Conservation (phyloP, 192 early-diverging fungal species). For the Paraglomus brasilianum region DNA sequence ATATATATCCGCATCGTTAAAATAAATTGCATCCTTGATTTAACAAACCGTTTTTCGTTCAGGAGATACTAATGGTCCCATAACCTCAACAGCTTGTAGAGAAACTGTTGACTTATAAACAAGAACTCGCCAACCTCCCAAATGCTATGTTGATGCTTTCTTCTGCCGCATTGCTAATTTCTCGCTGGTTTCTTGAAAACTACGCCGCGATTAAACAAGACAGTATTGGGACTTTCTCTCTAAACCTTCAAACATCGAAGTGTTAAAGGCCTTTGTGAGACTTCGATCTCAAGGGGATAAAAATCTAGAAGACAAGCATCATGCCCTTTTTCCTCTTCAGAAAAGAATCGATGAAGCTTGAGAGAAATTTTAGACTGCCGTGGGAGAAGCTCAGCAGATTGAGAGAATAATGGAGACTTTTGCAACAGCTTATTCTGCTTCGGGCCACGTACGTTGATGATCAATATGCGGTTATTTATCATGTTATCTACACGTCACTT, state of each 20-base stretch:
- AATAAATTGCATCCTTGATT: too few species aligned
- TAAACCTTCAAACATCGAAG: constrained; percentile 78
- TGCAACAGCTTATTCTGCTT: constrained; percentile 76
- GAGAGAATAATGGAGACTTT: constrained; percentile 93
- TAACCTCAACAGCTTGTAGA: constrained; percentile 89
- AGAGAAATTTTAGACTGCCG: constrained; percentile 93
- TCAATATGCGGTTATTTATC: too few species aligned
- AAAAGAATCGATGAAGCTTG: constrained; percentile 94
- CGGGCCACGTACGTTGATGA: constrained; percentile 34
- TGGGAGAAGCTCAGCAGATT: constrained; percentile 99
- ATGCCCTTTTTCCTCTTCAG: constrained; percentile 39
- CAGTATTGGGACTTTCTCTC: constrained; percentile 84
- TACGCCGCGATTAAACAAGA: constrained; percentile 87
- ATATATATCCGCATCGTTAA: too few species aligned
- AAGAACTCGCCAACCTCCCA: constrained; percentile 62
- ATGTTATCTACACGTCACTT: too few species aligned
- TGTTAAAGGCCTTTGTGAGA: constrained; percentile 81
- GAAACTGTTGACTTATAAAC: constrained; percentile 79
- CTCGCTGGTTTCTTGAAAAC: constrained; percentile 76
- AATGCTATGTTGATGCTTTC: constrained; percentile 70
- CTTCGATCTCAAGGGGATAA: constrained; percentile 84
- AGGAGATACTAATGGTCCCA: constrained; percentile 91
- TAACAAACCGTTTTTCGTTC: constrained; percentile 91
- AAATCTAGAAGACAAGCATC: constrained; percentile 27
- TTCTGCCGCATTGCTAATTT: constrained; percentile 92